Conservation (phyloP, 2,329 filamentous ascomycete genomes). For the Trichoderma gracile region DNA sequence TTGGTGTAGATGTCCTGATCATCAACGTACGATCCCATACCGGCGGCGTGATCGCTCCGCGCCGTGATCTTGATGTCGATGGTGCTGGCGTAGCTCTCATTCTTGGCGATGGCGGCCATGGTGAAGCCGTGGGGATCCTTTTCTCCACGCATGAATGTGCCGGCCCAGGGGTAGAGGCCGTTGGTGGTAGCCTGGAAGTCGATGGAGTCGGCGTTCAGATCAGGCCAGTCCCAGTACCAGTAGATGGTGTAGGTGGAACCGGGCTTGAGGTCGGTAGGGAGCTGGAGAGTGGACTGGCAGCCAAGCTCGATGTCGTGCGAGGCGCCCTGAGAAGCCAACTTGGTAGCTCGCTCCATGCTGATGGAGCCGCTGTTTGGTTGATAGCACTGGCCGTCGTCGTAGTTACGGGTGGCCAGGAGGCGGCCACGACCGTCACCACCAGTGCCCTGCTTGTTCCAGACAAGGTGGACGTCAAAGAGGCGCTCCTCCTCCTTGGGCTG, state of each 20-base stretch:
- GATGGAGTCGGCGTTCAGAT: constrained; percentile 48
- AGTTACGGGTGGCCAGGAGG: constrained; percentile 76
- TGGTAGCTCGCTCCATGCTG: constrained; percentile 57
- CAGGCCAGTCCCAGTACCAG: constrained; percentile 97
- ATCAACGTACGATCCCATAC: constrained; percentile 36
- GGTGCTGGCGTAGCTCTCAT: constrained; percentile 47
- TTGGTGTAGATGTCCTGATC: constrained; percentile 46
- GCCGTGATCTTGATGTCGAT: constrained; percentile 44
- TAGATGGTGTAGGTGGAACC: constrained; percentile 77
- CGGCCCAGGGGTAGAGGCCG: constrained; percentile 47
- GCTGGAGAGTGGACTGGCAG: constrained; percentile 79
- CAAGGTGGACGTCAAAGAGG: constrained; percentile 65
- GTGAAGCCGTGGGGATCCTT: constrained; percentile 42
- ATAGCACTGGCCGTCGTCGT: constrained; percentile 88
- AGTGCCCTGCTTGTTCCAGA: constrained; percentile 77
- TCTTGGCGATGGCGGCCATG: constrained; percentile 38
- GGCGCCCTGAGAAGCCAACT: constrained; percentile 56
- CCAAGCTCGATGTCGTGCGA: constrained; percentile 61
- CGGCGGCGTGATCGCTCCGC: constrained; percentile 30
- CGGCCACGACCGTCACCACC: constrained; percentile 77
- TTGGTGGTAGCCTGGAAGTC: constrained; percentile 43
- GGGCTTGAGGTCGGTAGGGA: constrained; percentile 66
- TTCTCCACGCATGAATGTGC: constrained; percentile 44
- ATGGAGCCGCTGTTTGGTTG: constrained; percentile 67
- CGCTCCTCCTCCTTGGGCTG: constrained; percentile 54